A percentile compares a stretch with the other conserved stretches of the same genome.
Evolutionary conservation across 768 basidiomycete genomes (phyloP).

Genomic region (Lentinula boryana): DNA sequence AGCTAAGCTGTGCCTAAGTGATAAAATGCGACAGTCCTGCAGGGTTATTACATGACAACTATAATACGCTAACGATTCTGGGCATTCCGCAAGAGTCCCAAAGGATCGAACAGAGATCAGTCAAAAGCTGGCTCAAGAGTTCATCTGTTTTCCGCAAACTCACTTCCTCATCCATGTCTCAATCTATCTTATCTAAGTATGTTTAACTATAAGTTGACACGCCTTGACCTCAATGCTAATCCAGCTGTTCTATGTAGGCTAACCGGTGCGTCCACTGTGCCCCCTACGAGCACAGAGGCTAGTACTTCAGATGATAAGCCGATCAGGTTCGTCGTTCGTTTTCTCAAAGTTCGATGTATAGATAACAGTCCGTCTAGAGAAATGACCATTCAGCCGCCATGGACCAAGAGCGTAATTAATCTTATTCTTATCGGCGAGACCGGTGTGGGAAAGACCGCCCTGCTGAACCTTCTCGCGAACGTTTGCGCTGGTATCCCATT

Average conservation of each 20-base stretch:
- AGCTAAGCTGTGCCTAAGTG: background rate
- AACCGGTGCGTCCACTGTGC: background rate
- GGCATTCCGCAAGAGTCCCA: background rate
- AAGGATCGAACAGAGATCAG: background rate
- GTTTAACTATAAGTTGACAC: background rate
- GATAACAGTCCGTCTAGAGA: background rate
- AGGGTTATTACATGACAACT: background rate
- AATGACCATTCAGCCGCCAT: slow-evolving; percentile 4
- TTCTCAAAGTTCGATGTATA: background rate
- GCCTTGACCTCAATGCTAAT: background rate
- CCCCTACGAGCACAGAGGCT: background rate
- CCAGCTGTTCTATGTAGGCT: background rate
- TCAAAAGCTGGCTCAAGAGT: background rate
- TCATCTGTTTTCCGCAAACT: no score
- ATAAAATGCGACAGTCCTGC: background rate
- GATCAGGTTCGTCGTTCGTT: background rate
- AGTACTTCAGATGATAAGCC: background rate
- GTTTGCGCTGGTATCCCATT: slow-evolving; percentile 6
- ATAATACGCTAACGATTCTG: background rate
- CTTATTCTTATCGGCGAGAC: slow-evolving; percentile 12
- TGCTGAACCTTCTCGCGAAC: slow-evolving; percentile 13
- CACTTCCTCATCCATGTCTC: background rate
- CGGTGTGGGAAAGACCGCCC: slow-evolving; percentile 13
- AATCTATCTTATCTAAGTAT: background rate
- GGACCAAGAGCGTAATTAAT: background rate